Base-by-base conservation (phyloP, 208 protist genomes). In the Wallacemonas rigidus region DNA sequence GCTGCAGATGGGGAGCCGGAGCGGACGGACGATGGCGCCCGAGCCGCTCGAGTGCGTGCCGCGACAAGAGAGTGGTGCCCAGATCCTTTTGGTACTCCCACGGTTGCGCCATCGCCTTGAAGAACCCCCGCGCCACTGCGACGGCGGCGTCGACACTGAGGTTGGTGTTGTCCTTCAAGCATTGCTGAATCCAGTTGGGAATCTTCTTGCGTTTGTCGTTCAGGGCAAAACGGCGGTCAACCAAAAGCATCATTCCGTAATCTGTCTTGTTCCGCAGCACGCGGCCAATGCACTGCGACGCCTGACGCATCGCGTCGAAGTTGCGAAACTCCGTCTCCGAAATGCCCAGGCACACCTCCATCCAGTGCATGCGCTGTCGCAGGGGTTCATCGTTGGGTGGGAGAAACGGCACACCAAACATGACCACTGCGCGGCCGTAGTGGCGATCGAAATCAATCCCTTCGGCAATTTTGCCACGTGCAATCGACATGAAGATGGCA, bases 191-290 rank as follows among this genome's bases (percentile, higher is more conserved):
- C 92, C 94, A 98, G 62, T 84, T 83, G n/a, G 94, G 94, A 35
- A 98, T 81, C 75, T 97, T 98, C 40, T 86, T 85, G 41, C 95
- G 79, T 75, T 99, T 99, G 81, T 99, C 98, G 36, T 87, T 85
- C 39, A 97, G 85, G 36, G 93, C 88, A 80, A 98, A 99, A 38
- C 99, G 85, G 69, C 96, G 92, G 84, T 99, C 98, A 5, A 99
- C 98, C 43, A 99, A 93, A 12, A 99, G 86, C 98, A 99, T 99
- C 72, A 99, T 93, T 12, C 99, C 99, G 78, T 99, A 99, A 85
- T 99, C 99, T 2, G 93, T 98, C 75, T 99, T 99, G 78, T 98
- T 98, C 68, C 99, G 91, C 50, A 99, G 95, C 57, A 99, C 98
- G 57, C 99, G 92, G 0, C 99, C 99, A 11, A 99, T 98, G 81